Conservation (phyloP, 352 stramenopile genomes). For the Plasmopara halstedii region DNA sequence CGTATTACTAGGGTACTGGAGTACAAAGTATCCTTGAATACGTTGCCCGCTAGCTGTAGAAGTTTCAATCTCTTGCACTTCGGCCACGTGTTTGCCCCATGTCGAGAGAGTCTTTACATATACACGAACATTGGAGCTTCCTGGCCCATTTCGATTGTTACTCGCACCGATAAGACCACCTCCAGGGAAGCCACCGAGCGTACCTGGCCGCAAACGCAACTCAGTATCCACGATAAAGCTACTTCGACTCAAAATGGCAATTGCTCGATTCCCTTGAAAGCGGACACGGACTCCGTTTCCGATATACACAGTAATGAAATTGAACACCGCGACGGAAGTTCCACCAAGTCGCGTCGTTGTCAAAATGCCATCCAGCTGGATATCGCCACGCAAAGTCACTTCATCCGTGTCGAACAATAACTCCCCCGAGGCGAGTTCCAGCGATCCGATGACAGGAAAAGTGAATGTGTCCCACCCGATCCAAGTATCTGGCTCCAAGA, state of each 20-base stretch:
- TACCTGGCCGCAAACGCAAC: conserved; percentile 71
- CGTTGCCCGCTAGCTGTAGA: conserved; percentile 75
- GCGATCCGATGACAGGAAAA: conserved; percentile 61
- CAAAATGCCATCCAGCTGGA: conserved; percentile 53
- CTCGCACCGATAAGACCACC: conserved; percentile 72
- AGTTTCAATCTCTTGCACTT: conserved; percentile 89
- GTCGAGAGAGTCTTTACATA: conserved; percentile 91
- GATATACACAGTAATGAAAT: conserved; percentile 93
- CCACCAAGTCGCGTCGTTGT: conserved; percentile 43
- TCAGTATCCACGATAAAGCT: conserved; percentile 89
- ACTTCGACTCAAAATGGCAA: conserved; percentile 88
- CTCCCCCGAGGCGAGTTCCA: conserved; percentile 70
- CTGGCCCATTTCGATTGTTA: conserved; percentile 93
- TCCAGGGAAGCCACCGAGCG: conserved; percentile 90
- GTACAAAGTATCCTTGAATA: conserved; percentile 70
- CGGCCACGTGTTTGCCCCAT: conserved; percentile 68
- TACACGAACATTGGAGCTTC: conserved; percentile 83
- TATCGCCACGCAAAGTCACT: conserved; percentile 44
- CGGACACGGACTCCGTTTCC: conserved; percentile 69
- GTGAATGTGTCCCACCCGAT: conserved; percentile 56
- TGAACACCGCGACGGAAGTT: conserved; percentile 91
- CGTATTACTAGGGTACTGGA: conserved; percentile 23
- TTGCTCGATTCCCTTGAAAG: conserved; percentile 78
- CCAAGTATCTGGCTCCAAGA: conserved; percentile 8
- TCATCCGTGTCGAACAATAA: conserved; percentile 71